Evolutionary conservation across 495 filamentous ascomycete species (phyloP).

Genomic region (Neurospora sp.): DNA sequence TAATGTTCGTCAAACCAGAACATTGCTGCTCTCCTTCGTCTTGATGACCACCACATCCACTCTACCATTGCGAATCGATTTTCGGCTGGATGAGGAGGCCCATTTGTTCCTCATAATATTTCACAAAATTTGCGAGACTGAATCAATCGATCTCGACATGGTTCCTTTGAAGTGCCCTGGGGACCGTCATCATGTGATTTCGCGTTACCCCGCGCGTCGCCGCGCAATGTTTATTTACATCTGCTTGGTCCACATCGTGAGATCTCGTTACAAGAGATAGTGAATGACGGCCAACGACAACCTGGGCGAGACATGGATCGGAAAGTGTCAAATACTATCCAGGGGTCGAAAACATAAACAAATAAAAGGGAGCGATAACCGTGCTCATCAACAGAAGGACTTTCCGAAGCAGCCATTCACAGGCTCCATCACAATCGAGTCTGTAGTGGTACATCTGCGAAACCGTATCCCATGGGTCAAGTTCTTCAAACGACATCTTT

Average conservation of each 20-base stretch:
- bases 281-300: background rate
- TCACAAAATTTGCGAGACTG: background rate
- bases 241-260: background rate
- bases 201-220: constrained; percentile 11
- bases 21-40: background rate
- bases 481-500: background rate
- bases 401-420: background rate
- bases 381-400: background rate
- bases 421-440: background rate
- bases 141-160: background rate
- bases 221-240: constrained; percentile 1
- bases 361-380: background rate
- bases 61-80: background rate
- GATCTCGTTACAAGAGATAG: background rate
- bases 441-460: no score
- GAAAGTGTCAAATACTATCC: background rate
- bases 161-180: background rate
- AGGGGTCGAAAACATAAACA: background rate
- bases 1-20: background rate
- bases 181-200: constrained; percentile 6
- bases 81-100: background rate
- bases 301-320: background rate
- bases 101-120: background rate
- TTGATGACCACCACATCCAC: background rate
- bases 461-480: background rate